Evolutionary conservation across 1,284 basidiomycete species (phyloP).

Genomic region (Sanghuangporus weigelae): DNA sequence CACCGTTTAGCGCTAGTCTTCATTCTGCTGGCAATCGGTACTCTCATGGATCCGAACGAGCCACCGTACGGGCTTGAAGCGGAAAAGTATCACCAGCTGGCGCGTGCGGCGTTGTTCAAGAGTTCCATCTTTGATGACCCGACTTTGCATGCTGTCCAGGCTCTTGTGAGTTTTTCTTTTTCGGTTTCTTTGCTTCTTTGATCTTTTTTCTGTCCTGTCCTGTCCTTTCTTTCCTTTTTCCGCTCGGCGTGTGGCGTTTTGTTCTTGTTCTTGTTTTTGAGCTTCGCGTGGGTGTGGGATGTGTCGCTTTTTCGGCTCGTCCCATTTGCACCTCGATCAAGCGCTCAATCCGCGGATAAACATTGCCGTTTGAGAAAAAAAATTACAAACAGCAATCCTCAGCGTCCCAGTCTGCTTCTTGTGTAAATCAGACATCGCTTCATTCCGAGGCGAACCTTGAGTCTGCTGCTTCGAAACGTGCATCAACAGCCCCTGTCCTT

Average conservation of each 20-base stretch:
- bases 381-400: too few species aligned
- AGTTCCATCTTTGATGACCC: slow-evolving; percentile 69
- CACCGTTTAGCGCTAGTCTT: slow-evolving; percentile 70
- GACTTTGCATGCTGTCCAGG: slow-evolving; percentile 65
- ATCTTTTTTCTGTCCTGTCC: background rate
- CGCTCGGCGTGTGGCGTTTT: background rate
- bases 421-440: too few species aligned
- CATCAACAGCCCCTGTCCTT: background rate
- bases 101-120: slow-evolving; percentile 66
- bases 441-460: background rate
- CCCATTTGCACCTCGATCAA: background rate
- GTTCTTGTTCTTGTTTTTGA: too few species aligned
- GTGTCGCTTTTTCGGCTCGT: background rate
- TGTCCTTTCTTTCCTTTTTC: background rate
- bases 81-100: slow-evolving; percentile 73
- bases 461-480: background rate
- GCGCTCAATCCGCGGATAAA: background rate
- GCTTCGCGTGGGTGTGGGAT: too few species aligned
- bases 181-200: slow-evolving; percentile 1
- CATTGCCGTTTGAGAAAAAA: too few species aligned
- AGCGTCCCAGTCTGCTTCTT: too few species aligned
- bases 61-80: slow-evolving; percentile 69
- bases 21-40: slow-evolving; percentile 71
- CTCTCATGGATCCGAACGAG: slow-evolving; percentile 59
- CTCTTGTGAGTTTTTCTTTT: slow-evolving; percentile 44